Base-by-base conservation (phyloP, 495 filamentous ascomycete species). In the Aspergillus cavernicola region DNA sequence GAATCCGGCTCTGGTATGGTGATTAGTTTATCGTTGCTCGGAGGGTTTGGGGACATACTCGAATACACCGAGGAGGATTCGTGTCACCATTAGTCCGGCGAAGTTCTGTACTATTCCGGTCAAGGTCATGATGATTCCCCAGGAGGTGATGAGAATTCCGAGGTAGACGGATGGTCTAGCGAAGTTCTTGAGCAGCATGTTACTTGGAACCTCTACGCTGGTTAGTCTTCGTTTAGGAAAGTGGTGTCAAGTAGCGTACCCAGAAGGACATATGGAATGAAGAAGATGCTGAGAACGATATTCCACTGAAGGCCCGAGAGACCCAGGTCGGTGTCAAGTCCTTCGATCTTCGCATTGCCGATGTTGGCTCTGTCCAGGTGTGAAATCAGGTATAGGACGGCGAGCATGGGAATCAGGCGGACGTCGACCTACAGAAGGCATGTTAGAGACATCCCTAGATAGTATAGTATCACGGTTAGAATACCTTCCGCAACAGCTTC, bases 331-430 rank as follows among this genome's bases (percentile, higher is more conserved):
- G 84, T 74, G 1, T 75, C 67, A 12, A 91, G 64, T 1, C 87
- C 85, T 54, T 85, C 81, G 40, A 89, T 88, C 50, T 87, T 88
- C 3, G 87, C 87, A 65, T 90, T 90, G 22, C 86, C 87, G 52
- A 90, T 88, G 63, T 85, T 86, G 7, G 73, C 73, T 15, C 78
- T 56, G 49, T 82, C 85, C 0, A 83, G 63, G 60, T 82, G 79
- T 3, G 66, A 67, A 7, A 79, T 60, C 12, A 79, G 56, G 46
- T 80, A 81, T 2, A 80, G 59, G 1, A 79, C 40, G 0, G 66
- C 53, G 10, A 69, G 50, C 64, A 69, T 66, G 12, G 66, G 66
- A n/a, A 69, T 55, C 4, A 68, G 33, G 9, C 66, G 59, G 18
- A 61, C 29, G 36, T 68, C 66, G 15, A 66, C 50, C 61, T 66